Base-by-base conservation (phyloP, 768 basidiomycete species). In the Hericium erinaceus region DNA sequence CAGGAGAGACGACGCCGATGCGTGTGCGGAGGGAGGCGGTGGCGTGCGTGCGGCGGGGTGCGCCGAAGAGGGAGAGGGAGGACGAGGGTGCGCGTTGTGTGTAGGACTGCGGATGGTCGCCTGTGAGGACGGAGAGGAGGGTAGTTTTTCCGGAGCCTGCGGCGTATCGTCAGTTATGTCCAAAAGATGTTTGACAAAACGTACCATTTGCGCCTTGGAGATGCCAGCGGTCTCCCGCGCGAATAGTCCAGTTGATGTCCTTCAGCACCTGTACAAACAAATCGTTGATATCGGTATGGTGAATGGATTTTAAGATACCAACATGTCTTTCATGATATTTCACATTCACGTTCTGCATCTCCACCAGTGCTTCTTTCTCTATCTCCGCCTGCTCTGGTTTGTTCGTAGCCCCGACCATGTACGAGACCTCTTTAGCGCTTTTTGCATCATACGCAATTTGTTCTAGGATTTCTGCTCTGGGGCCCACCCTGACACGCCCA, bases 71-170 rank as follows among this genome's bases (percentile, higher is more conserved):
- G 11, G 67, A 65, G 16, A 91, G 75, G 24, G 73, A 73, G 57
- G 77, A 60, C 69, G 48, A 41, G 18, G 69, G 67, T 0, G 51
- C 52, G 26, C 69, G 68, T 66, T 92, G 89, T 4, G 85, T 85
- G 73, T 88, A 98, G 1, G 95, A 98, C 60, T 93, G 91, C 0
- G 95, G 95, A 69, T 98, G 95, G 67, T 95, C 93, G 24, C 95
- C 95, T 0, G 92, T 92, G 40, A 99, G 73, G 33, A 98, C 70
- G 16, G 95, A 85, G 20, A 98, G 77, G 6, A 98, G 84, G 0
- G 95, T 98, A 0, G 94, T 94, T 74, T 98, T 99, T 15, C 95
- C 95, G 0, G 92, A 93, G 48, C 95, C 90, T 91, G 65, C 22
- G 18, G 15, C 15, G 13, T 46, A 16, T 46, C 12, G 44, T 46